Base-by-base conservation (phyloP, 768 basidiomycete genomes). In the Xerocomus potaroensis region DNA sequence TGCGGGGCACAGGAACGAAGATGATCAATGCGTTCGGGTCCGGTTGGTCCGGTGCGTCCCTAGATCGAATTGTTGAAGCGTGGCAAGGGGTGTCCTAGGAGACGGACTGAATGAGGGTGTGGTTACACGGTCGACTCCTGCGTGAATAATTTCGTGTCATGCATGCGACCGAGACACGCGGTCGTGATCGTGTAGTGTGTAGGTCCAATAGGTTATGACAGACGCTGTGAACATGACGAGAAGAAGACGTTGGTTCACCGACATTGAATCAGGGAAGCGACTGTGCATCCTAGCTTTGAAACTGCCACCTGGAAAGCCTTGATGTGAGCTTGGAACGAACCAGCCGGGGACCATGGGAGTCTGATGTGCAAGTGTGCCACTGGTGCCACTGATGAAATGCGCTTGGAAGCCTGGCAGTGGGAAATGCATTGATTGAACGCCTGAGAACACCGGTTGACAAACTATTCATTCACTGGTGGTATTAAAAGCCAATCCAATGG, bases 1-100 rank as follows among this genome's bases (percentile, higher is more conserved):
- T 96, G 50, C 87, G 91, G 58, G 79, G 82, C 0, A 87, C 93
- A 0, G 94, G 94, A 2, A 79, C 81, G 0, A 92, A 89, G 58
- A 78, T 88, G 76, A 81, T 80, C 18, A 81, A 81, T 5, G 73
- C 78, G 10, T 63, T 85, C 21, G 85, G 82, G 4, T 77, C 80
- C 0, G 87, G 84, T 8, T 90, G 87, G 87, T 77, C 79, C n/a
- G 74, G 79, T 12, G 70, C 77, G 43, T 83, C 81, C 4, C 59
- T 90, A 48, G 79, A 85, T 54, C 83, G 87, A 47, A 71, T 88
- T 23, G 70, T 87, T 24, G 69, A 69, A 4, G 71, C 72, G 2
- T 89, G 86, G 87, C 62, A 59, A 26, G 56, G 53, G 18, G 55
- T 53, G 6, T 52, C 54, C 3, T 59, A 34, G 46, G 22, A 37